Evolutionary conservation across 805 yeast species (phyloP).

Genomic region (Lachancea sp.): DNA sequence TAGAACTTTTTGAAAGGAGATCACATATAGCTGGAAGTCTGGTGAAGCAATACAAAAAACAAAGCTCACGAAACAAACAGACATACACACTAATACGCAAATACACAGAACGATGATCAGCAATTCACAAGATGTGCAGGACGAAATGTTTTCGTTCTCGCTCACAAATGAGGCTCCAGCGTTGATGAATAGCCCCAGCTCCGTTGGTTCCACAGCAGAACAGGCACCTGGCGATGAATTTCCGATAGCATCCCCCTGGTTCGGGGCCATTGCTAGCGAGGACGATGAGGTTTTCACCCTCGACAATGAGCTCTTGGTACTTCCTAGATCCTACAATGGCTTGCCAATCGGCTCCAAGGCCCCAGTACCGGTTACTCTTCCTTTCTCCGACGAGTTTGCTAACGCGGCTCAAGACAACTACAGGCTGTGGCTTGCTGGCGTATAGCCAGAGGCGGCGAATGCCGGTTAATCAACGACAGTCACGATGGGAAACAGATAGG

Average conservation of each 20-base stretch:
- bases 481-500: too few relatives aligned
- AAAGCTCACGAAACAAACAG: too few relatives aligned
- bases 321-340: constrained; percentile 3
- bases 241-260: constrained; percentile 7
- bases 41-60: too few relatives aligned
- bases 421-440: constrained; percentile 24
- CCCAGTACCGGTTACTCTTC: constrained; percentile 8
- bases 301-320: constrained; percentile 9
- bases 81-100: too few relatives aligned
- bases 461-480: too few relatives aligned
- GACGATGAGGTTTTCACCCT: constrained; percentile 14
- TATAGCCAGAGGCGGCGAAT: too few relatives aligned
- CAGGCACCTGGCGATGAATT: constrained; percentile 6
- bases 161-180: constrained; percentile 10
- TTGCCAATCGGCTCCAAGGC: constrained; percentile 5
- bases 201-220: constrained; percentile 5
- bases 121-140: constrained; percentile 7
- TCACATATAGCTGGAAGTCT: too few relatives aligned
- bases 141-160: constrained; percentile 14
- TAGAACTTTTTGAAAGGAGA: too few relatives aligned
- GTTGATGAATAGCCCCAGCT: constrained; percentile 6
- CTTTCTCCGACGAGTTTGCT: constrained; percentile 15
- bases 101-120: too few relatives aligned
- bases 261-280: constrained; percentile 4
- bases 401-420: constrained; percentile 30